Conservation (phyloP, 768 basidiomycete genomes). For the Lactifluus volemus region DNA sequence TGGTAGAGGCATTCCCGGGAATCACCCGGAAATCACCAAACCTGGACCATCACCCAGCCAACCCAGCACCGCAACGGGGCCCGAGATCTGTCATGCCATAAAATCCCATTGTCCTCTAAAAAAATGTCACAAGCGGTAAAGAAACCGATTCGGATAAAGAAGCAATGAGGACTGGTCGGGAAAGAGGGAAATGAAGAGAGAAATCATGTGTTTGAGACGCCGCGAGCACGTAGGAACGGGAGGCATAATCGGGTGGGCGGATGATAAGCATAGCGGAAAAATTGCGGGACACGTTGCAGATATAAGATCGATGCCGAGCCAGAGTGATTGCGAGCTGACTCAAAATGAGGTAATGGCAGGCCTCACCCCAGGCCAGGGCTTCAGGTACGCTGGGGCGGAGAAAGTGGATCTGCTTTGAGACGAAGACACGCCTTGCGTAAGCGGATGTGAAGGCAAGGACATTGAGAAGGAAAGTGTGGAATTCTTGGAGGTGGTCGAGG, state of each 20-base stretch:
- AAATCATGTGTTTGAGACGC: neutral
- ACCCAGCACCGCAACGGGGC: neutral
- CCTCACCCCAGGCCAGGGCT: conserved; percentile 8
- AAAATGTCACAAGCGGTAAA: neutral
- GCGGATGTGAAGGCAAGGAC: conserved; percentile 1
- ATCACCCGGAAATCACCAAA: neutral
- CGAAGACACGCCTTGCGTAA: neutral
- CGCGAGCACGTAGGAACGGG: neutral
- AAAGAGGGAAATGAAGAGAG: neutral
- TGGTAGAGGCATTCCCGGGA: neutral
- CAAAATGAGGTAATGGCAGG: conserved; percentile 11
- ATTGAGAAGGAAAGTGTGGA: neutral
- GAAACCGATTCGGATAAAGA: neutral
- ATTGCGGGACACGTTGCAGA: neutral
- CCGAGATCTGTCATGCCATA: neutral
- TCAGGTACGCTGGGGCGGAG: conserved; percentile 6
- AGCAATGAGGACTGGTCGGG: neutral
- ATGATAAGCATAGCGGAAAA: neutral
- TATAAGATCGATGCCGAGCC: neutral
- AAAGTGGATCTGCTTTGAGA: conserved; percentile 2
- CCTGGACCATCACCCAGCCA: neutral
- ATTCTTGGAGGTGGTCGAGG: neutral
- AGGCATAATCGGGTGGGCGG: neutral
- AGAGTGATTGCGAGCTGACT: neutral
- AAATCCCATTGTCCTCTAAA: conserved; percentile 1